phyloP scores from a whole-genome alignment of 2,329 filamentous ascomycete species.

The Trichoderma semiorbis region DNA sequence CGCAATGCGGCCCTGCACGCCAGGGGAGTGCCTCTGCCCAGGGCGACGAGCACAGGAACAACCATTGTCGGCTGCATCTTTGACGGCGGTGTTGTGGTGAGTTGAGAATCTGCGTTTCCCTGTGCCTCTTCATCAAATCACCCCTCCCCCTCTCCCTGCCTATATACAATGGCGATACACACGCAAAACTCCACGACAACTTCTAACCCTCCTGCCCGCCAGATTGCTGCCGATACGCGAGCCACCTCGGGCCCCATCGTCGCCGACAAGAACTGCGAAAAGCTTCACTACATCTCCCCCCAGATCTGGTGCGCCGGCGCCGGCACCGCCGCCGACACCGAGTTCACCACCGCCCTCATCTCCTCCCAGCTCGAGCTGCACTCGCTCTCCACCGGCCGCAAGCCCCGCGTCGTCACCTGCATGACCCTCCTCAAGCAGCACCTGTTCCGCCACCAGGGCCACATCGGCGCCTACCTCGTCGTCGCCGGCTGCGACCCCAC shows the following conservation, averaged over 20 bases:
- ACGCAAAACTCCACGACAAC: neutral
- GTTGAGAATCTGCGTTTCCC: conserved; percentile 32
- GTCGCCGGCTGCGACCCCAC: conserved; percentile 96
- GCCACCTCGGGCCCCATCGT: conserved; percentile 97
- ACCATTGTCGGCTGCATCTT: conserved; percentile 98
- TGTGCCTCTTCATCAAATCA: neutral
- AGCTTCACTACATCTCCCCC: conserved; percentile 96
- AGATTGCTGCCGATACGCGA: conserved; percentile 97
- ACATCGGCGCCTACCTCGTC: conserved; percentile 97
- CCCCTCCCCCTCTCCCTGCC: neutral
- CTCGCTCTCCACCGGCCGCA: conserved; percentile 90
- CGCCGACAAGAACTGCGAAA: conserved; percentile 99
- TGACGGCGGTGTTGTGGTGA: conserved; percentile 89
- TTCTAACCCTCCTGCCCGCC: neutral
- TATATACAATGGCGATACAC: neutral
- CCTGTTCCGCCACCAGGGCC: conserved; percentile 95
- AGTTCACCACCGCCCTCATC: conserved; percentile 98
- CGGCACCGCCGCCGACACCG: conserved; percentile 95
- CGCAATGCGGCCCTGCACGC: conserved; percentile 95
- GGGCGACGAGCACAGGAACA: conserved; percentile 97
- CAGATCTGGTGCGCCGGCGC: conserved; percentile 99
- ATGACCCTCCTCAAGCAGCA: conserved; percentile 99
- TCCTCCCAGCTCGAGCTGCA: conserved; percentile 98
- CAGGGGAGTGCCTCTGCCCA: conserved; percentile 88
- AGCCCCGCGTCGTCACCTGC: conserved; percentile 95